Evolutionary conservation across 176 grass and related monocot genomes (phyloP).

Genomic region (Metroxylon sagu): DNA sequence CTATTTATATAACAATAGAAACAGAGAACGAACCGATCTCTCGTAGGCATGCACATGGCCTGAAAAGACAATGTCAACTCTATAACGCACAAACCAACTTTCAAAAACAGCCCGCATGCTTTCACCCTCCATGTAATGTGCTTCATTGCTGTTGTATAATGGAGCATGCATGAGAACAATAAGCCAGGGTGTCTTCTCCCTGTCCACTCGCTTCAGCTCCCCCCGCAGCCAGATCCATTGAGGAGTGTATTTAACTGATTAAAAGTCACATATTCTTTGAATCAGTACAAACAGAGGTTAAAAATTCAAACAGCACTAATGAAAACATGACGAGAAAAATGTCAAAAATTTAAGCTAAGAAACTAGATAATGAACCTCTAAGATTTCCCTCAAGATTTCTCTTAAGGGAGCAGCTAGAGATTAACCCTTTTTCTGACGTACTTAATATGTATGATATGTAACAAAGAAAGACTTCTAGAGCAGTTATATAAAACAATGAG

Average conservation of each 20-base stretch:
- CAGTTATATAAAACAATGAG: too few relatives aligned
- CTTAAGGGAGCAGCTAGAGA: too few relatives aligned
- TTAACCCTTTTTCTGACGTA: too few relatives aligned
- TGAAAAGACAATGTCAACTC: slow-evolving; percentile 82
- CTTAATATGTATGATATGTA: too few relatives aligned
- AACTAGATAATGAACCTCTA: too few relatives aligned
- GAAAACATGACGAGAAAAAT: too few relatives aligned
- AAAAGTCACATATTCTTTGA: background rate
- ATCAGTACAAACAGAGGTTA: background rate
- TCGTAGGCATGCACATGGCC: slow-evolving; percentile 97
- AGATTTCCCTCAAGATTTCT: too few relatives aligned
- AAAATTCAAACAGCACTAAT: background rate
- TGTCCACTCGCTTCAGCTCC: slow-evolving; percentile 65
- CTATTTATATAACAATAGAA: background rate
- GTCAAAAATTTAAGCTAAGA: too few relatives aligned
- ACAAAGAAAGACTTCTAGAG: too few relatives aligned
- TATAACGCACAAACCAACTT: slow-evolving; percentile 83
- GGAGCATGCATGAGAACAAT: slow-evolving; percentile 93
- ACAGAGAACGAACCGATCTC: slow-evolving; percentile 55
- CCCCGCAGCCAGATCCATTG: slow-evolving; percentile 71
- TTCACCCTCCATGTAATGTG: slow-evolving; percentile 93
- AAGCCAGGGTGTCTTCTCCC: slow-evolving; percentile 99
- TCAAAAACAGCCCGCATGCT: slow-evolving; percentile 82
- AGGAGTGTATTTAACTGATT: slow-evolving; percentile 87
- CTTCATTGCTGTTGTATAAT: slow-evolving; percentile 84